Evolutionary conservation across 2,329 filamentous ascomycete species (phyloP).

Genomic region (Sclerotiophoma versabilis): DNA sequence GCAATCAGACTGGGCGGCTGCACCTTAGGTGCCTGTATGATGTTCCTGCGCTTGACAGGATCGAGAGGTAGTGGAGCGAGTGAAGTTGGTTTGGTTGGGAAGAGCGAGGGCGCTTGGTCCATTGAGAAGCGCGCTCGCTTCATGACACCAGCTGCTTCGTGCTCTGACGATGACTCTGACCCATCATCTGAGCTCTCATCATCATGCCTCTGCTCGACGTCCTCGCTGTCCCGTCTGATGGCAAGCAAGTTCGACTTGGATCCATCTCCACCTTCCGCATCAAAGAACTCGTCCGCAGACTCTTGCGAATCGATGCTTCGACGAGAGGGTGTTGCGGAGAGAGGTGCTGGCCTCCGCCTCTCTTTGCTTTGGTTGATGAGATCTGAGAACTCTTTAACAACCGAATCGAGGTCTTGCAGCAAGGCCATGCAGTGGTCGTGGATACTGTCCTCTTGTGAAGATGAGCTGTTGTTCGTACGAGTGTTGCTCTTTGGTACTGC

Average conservation of each 20-base stretch:
- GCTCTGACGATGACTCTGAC: slow-evolving; percentile 70
- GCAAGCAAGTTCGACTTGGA: slow-evolving; percentile 71
- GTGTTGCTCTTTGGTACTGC: slow-evolving; percentile 46
- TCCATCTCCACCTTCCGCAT: slow-evolving; percentile 69
- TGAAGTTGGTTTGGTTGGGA: slow-evolving; percentile 77
- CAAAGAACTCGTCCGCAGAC: slow-evolving; percentile 90
- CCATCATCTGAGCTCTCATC: slow-evolving; percentile 59
- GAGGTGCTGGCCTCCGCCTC: slow-evolving; percentile 65
- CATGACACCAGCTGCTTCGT: slow-evolving; percentile 56
- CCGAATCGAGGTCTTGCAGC: slow-evolving; percentile 82
- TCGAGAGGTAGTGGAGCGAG: slow-evolving; percentile 79
- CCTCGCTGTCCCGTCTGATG: slow-evolving; percentile 72
- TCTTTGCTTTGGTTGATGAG: slow-evolving; percentile 82
- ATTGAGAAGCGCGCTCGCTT: slow-evolving; percentile 42
- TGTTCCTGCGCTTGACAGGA: slow-evolving; percentile 71
- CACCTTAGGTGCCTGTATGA: slow-evolving; percentile 76
- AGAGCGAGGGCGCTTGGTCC: slow-evolving; percentile 60
- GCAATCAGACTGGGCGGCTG: slow-evolving; percentile 89
- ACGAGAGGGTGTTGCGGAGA: slow-evolving; percentile 53
- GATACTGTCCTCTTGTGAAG: slow-evolving; percentile 66
- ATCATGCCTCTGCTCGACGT: slow-evolving; percentile 50
- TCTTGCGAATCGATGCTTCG: slow-evolving; percentile 79
- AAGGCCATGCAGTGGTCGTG: slow-evolving; percentile 85
- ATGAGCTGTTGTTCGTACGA: slow-evolving; percentile 47
- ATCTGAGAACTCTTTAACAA: slow-evolving; percentile 80